Conservation (phyloP, 345 rosid genomes). For the Arabidopsis arenosa region DNA sequence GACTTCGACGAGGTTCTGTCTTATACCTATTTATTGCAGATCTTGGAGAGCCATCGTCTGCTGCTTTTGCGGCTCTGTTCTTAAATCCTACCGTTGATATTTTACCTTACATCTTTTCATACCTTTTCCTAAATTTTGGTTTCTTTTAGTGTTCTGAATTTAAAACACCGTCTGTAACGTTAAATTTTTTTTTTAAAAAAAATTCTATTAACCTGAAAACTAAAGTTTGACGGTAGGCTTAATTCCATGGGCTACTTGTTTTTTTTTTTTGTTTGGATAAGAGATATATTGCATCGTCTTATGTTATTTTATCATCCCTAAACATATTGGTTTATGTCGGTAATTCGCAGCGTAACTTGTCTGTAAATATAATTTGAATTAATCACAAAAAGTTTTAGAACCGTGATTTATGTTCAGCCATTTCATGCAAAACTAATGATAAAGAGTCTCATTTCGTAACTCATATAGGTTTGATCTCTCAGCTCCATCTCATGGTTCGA, state of each 20-base stretch:
- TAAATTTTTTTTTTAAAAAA: too few relatives aligned
- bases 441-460: not conserved
- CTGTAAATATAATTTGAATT: not conserved
- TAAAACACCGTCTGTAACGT: not conserved
- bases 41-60: constrained; percentile 75
- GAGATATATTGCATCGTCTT: too few relatives aligned
- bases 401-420: not conserved
- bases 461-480: not conserved
- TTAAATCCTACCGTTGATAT: constrained; percentile 62
- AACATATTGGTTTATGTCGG: too few relatives aligned
- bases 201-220: not conserved
- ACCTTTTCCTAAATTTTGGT: not conserved
- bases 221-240: not conserved
- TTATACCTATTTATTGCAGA: constrained; percentile 60
- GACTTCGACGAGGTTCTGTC: constrained; percentile 68
- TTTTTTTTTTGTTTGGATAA: too few relatives aligned
- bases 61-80: constrained; percentile 69
- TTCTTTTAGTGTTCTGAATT: constrained; percentile 1
- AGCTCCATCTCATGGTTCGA: not conserved
- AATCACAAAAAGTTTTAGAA: not conserved
- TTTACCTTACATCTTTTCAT: not conserved
- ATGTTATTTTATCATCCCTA: too few relatives aligned
- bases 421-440: not conserved
- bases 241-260: too few relatives aligned
- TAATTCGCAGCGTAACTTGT: not conserved